phyloP scores from a whole-genome alignment of 106 monocot species.

The Acorus gramineus region DNA sequence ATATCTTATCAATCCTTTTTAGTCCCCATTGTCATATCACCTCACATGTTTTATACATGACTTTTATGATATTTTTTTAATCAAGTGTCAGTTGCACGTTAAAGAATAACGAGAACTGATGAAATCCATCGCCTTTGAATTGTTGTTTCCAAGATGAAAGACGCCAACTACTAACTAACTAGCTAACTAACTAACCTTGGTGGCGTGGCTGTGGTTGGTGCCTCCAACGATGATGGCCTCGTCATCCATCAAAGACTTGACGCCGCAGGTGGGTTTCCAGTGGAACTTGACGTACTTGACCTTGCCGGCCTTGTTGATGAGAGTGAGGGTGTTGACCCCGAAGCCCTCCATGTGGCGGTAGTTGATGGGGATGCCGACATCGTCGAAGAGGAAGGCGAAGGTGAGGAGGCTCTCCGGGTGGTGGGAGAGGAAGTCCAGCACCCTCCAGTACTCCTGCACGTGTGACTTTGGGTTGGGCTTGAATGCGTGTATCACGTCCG shows the following conservation, averaged over 20 bases:
- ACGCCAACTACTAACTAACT: too few species aligned
- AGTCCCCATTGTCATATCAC: too few species aligned
- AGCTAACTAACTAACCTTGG: constrained; percentile 10
- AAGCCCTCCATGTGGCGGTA: constrained; percentile 93
- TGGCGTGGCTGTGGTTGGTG: constrained; percentile 77
- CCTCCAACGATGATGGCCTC: constrained; percentile 55
- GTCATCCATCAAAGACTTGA: constrained; percentile 51
- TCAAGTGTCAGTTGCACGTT: too few species aligned
- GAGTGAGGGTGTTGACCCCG: constrained; percentile 85
- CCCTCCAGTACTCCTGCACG: constrained; percentile 87
- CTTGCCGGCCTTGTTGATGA: constrained; percentile 58
- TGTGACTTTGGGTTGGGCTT: constrained; percentile 77
- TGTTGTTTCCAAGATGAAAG: too few species aligned
- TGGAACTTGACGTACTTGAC: constrained; percentile 69
- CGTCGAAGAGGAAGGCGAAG: constrained; percentile 93
- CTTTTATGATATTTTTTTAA: too few species aligned
- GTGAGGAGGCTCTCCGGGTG: constrained; percentile 81
- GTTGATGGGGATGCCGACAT: constrained; percentile 65
- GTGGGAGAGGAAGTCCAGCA: constrained; percentile 77
- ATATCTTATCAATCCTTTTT: too few species aligned
- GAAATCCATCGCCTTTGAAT: too few species aligned
- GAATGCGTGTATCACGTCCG: constrained; percentile 88
- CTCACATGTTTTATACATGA: too few species aligned
- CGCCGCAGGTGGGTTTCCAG: constrained; percentile 79
- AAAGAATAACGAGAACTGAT: too few species aligned